Evolutionary conservation across 129 eudicot genomes (phyloP).

Genomic region (Arctium minus): DNA sequence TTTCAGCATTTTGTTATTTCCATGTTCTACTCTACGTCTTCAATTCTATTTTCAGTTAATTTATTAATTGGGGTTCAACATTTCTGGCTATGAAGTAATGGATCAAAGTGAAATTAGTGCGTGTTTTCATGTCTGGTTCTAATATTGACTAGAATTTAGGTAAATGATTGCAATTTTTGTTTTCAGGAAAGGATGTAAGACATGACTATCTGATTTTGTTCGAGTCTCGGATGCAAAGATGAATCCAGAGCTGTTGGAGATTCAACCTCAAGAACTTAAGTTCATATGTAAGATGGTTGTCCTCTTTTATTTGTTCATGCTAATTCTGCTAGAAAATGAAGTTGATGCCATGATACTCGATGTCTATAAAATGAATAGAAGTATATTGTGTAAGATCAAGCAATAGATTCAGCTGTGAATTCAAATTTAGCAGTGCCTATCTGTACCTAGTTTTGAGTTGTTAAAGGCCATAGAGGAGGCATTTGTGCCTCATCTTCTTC

Average conservation of each 20-base stretch:
- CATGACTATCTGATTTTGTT: background rate
- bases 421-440: background rate
- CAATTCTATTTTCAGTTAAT: background rate
- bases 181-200: background rate
- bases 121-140: background rate
- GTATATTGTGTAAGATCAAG: background rate
- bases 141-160: background rate
- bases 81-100: background rate
- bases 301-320: constrained; percentile 5
- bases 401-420: background rate
- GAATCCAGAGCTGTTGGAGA: constrained; percentile 45
- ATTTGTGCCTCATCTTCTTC: background rate
- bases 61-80: constrained; percentile 8
- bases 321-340: background rate
- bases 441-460: background rate
- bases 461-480: background rate
- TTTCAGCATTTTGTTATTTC: background rate
- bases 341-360: background rate
- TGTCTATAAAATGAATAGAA: background rate
- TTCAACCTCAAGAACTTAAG: constrained; percentile 53
- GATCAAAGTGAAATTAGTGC: background rate
- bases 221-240: constrained; percentile 27
- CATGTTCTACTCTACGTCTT: background rate
- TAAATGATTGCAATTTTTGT: background rate
- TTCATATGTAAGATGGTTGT: constrained; percentile 35